Conservation (phyloP, 108 stramenopile genomes). For the Ochromonas danica region DNA sequence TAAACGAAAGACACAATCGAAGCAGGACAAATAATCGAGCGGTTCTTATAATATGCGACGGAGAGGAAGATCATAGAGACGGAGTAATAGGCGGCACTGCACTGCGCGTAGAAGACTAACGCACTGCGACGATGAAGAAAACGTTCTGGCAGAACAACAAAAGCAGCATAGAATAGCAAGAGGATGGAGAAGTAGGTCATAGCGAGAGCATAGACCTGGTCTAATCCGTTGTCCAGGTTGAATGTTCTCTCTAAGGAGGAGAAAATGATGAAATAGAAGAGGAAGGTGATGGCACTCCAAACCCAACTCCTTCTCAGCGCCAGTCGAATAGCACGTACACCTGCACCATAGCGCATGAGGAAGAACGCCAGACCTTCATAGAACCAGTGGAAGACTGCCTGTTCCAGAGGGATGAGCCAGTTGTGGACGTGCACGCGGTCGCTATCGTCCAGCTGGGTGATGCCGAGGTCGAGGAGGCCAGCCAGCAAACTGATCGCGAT, state of each 20-base stretch:
- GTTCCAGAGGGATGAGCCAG: slow-evolving; percentile 1
- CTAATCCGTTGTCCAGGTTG: neutral
- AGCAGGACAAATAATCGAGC: neutral
- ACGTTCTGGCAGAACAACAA: neutral
- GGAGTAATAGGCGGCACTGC: neutral
- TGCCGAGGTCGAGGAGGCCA: neutral
- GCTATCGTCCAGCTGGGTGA: neutral
- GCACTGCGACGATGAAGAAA: neutral
- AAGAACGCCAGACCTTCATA: slow-evolving; percentile 33
- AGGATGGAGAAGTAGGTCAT: neutral
- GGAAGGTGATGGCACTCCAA: slow-evolving; percentile 11
- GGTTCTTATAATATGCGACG: neutral
- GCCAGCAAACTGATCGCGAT: neutral
- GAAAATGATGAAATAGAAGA: slow-evolving; percentile 8
- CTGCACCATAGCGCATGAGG: slow-evolving; percentile 34
- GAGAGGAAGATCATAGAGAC: neutral
- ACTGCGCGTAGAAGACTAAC: neutral
- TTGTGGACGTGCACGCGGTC: neutral
- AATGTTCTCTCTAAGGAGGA: neutral
- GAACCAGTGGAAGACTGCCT: neutral
- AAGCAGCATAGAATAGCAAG: neutral
- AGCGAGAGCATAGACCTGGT: neutral
- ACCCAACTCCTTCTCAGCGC: neutral
- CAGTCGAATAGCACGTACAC: neutral
- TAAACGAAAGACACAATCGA: slow-evolving; percentile 7